Base-by-base conservation (phyloP, 257 asterid genomes). In the Fraxinus quadrangulata region DNA sequence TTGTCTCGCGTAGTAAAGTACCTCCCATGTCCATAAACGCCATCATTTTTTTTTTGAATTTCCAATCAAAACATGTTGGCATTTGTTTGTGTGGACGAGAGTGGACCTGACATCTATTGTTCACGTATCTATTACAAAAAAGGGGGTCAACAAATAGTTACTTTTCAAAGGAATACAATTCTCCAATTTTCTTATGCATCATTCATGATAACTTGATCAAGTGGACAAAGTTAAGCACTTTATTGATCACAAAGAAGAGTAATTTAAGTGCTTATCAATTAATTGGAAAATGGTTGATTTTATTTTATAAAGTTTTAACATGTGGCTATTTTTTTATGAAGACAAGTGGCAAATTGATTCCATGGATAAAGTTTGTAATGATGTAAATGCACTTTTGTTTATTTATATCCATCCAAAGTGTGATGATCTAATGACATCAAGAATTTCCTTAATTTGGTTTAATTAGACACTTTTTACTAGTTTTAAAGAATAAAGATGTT, bases 151-250 rank as follows among this genome's bases (percentile, higher is more conserved):
- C 5, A 31, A 31, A 31, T 31, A 84, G 79, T 12, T 75, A 82
- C 66, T 74, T 75, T 82, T 49, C 40, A 71, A n/a, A 75, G 6
- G 54, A 84, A 71, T 71, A 56, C 13, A 34, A 16, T 21, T 63
- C 73, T 70, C 71, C 76, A 73, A n/a, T 47, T 47, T 47, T 14
- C 54, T 47, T 3, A 14, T 47, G 54, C 54, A 47, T 81, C 78
- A 80, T 81, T 79, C 75, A 84, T 77, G 85, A 65, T 39, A 76
- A 75, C 72, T 72, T 47, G 54, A 47, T 47, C 16, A 14, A 47
- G 54, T 47, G 54, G n/a, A 47, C 54, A 47, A 47, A 14, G n/a
- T 47, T 47, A 3, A 13, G 54, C 54, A 14, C 54, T 47, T 47
- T 45, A 45, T 11, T 40, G 47, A 40, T 40, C 3, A 13, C 0